phyloP scores from a whole-genome alignment of 2,329 filamentous ascomycete genomes.

The Blastomyces parvus region DNA sequence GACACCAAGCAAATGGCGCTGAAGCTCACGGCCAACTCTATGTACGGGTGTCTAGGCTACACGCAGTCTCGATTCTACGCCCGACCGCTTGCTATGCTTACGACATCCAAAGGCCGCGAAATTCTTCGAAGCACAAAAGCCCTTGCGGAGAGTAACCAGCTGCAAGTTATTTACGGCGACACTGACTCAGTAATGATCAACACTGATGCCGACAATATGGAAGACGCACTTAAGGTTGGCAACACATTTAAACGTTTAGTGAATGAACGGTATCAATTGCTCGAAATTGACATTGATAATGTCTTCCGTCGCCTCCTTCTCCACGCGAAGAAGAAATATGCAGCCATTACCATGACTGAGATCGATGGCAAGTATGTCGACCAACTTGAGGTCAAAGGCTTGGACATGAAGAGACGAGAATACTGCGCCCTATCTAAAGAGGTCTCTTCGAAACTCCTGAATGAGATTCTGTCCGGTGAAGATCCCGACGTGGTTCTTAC shows the following conservation, averaged over 20 bases:
- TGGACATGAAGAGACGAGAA: constrained; percentile 96
- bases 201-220: constrained; percentile 87
- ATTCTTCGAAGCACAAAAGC: constrained; percentile 95
- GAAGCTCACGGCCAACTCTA: constrained; percentile 97
- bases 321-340: constrained; percentile 99
- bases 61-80: constrained; percentile 97
- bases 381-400: constrained; percentile 94
- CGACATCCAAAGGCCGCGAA: constrained; percentile 93
- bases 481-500: constrained; percentile 80
- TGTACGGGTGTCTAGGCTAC: constrained; percentile 98
- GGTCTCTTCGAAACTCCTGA: constrained; percentile 78
- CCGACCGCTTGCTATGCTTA: constrained; percentile 85
- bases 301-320: constrained; percentile 86
- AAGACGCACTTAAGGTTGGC: constrained; percentile 82
- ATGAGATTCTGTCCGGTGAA: constrained; percentile 88
- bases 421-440: constrained; percentile 95
- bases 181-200: constrained; percentile 99
- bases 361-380: constrained; percentile 82
- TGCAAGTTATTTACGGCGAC: constrained; percentile 97
- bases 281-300: constrained; percentile 98
- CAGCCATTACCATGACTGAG: constrained; percentile 87
- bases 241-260: constrained; percentile 91
- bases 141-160: constrained; percentile 77
- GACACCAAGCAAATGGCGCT: constrained; percentile 96
- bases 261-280: constrained; percentile 81